Evolutionary conservation across 176 grass and related monocot genomes (phyloP), one percentile per base, ranked within the genome.

Genomic region (Poa annua): DNA sequence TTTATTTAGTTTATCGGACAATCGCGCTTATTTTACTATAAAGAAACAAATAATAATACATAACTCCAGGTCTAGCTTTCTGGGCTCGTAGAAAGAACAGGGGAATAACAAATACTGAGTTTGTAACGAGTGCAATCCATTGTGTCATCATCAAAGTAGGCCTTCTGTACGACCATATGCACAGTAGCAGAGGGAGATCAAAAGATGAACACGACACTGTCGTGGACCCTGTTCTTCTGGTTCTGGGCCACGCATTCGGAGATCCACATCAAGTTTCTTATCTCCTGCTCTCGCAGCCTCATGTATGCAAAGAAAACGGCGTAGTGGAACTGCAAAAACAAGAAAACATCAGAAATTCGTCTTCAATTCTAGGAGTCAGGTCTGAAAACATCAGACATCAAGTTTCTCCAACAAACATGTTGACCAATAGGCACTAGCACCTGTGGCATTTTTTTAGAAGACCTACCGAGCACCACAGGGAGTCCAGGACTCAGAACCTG

Each of bases 241-340:
- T 99, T 96, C 87, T 99, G 93, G 11, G 96, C 96, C 10, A 99
- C 93, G 51, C 96, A 99, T 82, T 96, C 91, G 0, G 93, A 99
- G 64, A 99, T 96, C 96, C 96, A 99, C 96, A 99, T 99, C 63
- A 99, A 59, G 80, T 99, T 99, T 81, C 93, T 88, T 48, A 99
- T 99, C 87, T 99, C 96, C 78, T 96, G 96, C 81, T 99, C 93
- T 4, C 85, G 87, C 65, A 99, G 78, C 84, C 96, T 92, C 75
- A 99, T 93, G 78, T 99, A 99, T 3, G 93, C 91, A 24, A 99
- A 99, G 89, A 99, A 99, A 50, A 99, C 93, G 1, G 83, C 96
- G 1, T 94, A 99, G 63, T 99, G 96, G 87, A 99, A 99, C 96
- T 99, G 83, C 89, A 94, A 36, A 41, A 26, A 36, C 14, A 82